Base-by-base conservation (phyloP, 495 filamentous ascomycete species). In the Neurospora discreta region DNA sequence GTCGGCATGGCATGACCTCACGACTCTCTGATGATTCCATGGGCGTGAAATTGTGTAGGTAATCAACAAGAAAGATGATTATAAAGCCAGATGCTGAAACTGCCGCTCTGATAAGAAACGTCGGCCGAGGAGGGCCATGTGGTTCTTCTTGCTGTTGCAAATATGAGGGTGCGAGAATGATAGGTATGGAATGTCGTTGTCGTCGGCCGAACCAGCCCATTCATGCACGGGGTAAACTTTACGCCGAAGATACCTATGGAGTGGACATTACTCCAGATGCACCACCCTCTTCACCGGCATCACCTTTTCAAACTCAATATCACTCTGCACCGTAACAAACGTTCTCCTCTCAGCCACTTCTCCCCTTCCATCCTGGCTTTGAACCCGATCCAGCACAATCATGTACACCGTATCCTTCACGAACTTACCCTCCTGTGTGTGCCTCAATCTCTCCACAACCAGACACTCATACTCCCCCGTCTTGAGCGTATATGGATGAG, bases 401-500 rank as follows among this genome's bases (percentile, higher is more conserved):
- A 72, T 41, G 33, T 69, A 72, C 71, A 74, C 73, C 15, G 46
- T 70, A 7, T 72, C 33, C 15, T 65, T 33, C 26, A 38, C 39
- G 1, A 58, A 42, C 52, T 0, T 33, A 3, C 44, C 46, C 0
- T 23, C 39, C 11, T 33, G n/a, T 30, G 15, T 43, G n/a, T 46
- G 67, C 18, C n/a, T 68, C 20, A 72, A n/a, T 1, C 71, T 72
- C 40, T 73, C 70, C 16, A 75, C 46, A 1, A 74, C 68, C 39
- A 75, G 33, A 33, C 72, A 69, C 20, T 26, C 11, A 42, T 73
- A 76, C 16, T 39, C 44, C 0, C 74, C 74, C 0, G 71, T 60
- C 18, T 52, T 41, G 0, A 77, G 13, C 18, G 74, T 77, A 58
- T 70, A 72, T 13, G 71, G 46, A 46, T 76, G 76, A 7, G 74